Base-by-base conservation (phyloP, 2,329 filamentous ascomycete species). In the Sporothrix humicola region DNA sequence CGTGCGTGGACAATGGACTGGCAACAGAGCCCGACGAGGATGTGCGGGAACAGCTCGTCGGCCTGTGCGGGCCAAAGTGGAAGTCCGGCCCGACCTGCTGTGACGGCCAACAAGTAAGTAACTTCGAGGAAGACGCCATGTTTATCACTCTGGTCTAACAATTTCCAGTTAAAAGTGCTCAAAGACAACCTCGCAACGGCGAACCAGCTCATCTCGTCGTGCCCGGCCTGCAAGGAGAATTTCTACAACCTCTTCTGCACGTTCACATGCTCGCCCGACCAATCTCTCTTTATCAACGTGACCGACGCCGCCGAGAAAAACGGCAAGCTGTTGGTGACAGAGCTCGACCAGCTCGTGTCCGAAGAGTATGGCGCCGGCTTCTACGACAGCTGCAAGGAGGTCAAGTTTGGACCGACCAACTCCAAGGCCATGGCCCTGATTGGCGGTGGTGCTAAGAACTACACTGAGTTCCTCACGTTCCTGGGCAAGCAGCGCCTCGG, bases 231-330 rank as follows among this genome's bases (percentile, higher is more conserved):
- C 88, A 97, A 96, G 82, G 92, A 95, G 79, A 99, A 99, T 85
- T 99, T 99, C 85, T 98, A 93, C 86, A 97, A 99, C 84, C 87
- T 97, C 61, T 99, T 99, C 82, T 99, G 96, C 84, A 97, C 94
- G 4, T 98, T 99, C 80, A 98, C 95, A 2, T 99, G 97, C 84
- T 99, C 96, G 4, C 95, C 97, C 6, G 92, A 99, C 79, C 96
- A 99, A 81, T 98, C 94, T 0, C 85, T 97, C 0, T 99, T 99
- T 80, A 86, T 99, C 81, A 99, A 99, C 79, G 90, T 99, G 59
- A 98, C 96, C 12, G 83, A 90, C 71, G 92, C 91, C 0, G 87
- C 89, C 76, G 82, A 87, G 26, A 93, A 89, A 80, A 84, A 82
- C 61, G 86, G 83, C 52, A 89, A 89, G 77, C 81, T 80, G 1